Evolutionary conservation across 2,329 filamentous ascomycete species (phyloP).

Genomic region (Anisogramma anomala): DNA sequence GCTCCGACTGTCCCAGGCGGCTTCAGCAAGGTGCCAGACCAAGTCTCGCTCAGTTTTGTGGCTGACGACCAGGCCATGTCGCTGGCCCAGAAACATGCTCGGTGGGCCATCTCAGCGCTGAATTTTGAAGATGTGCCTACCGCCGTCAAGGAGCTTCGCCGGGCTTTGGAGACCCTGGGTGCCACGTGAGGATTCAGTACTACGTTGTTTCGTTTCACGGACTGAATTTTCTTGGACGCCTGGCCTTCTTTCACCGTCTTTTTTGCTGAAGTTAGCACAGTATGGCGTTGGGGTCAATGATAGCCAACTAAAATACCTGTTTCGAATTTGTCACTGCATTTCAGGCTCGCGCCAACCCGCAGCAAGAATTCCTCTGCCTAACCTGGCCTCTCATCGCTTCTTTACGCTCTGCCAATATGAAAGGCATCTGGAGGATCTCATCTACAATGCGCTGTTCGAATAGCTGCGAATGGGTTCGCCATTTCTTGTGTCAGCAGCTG

Average conservation of each 20-base stretch:
- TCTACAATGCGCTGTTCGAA: no score
- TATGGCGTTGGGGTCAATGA: conserved; percentile 10
- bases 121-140: conserved; percentile 95
- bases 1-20: conserved; percentile 8
- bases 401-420: no score
- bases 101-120: conserved; percentile 90
- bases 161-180: conserved; percentile 61
- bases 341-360: no score
- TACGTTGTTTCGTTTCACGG: background rate
- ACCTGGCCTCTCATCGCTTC: no score
- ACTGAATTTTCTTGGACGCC: background rate
- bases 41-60: conserved; percentile 15
- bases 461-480: no score
- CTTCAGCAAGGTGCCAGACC: conserved; percentile 17
- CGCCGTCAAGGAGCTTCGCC: conserved; percentile 71
- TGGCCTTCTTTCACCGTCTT: background rate
- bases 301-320: conserved; percentile 1
- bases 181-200: conserved; percentile 34
- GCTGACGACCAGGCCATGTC: conserved; percentile 59
- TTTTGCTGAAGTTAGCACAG: conserved; percentile 5
- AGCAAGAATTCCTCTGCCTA: no score
- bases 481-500: no score
- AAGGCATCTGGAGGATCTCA: no score
- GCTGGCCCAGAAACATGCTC: conserved; percentile 86
- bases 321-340: no score